phyloP scores from a whole-genome alignment of 2,329 filamentous ascomycete species.

The Cladosporium sp. region DNA sequence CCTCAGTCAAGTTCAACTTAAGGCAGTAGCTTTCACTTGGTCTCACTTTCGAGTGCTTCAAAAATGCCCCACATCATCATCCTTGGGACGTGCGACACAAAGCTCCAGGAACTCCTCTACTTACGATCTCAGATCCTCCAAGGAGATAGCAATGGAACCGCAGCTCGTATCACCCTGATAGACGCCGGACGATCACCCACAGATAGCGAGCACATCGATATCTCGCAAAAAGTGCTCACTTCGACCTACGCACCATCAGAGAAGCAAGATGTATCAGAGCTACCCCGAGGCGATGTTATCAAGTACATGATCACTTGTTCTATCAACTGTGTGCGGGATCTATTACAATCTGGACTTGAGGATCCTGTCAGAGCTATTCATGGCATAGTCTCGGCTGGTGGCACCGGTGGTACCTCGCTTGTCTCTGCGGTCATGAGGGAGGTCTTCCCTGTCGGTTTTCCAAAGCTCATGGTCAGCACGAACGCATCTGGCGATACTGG shows the following conservation, averaged over 20 bases:
- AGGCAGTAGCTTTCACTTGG: background rate
- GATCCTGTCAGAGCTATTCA: conserved; percentile 29
- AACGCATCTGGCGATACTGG: conserved; percentile 67
- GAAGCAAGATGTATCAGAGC: conserved; percentile 36
- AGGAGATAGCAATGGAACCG: conserved; percentile 27
- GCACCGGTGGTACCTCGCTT: conserved; percentile 62
- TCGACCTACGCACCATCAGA: conserved; percentile 32
- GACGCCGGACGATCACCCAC: conserved; percentile 55
- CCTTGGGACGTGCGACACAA: conserved; percentile 66
- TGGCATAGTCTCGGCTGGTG: conserved; percentile 61
- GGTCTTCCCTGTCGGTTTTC: conserved; percentile 63
- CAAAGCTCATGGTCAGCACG: conserved; percentile 70
- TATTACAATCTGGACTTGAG: conserved; percentile 26
- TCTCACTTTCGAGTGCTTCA: background rate
- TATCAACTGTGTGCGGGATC: conserved; percentile 43
- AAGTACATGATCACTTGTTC: conserved; percentile 55
- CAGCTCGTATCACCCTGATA: conserved; percentile 47
- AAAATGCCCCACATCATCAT: conserved; percentile 49
- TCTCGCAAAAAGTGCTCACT: conserved; percentile 48
- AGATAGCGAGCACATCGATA: conserved; percentile 49
- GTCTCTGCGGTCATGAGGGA: conserved; percentile 61
- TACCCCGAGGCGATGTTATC: conserved; percentile 58
- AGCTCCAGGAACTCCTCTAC: conserved; percentile 60
- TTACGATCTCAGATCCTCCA: conserved; percentile 50
- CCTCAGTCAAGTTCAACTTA: background rate